Conservation (phyloP, 352 stramenopile species). For the Albugo candida region DNA sequence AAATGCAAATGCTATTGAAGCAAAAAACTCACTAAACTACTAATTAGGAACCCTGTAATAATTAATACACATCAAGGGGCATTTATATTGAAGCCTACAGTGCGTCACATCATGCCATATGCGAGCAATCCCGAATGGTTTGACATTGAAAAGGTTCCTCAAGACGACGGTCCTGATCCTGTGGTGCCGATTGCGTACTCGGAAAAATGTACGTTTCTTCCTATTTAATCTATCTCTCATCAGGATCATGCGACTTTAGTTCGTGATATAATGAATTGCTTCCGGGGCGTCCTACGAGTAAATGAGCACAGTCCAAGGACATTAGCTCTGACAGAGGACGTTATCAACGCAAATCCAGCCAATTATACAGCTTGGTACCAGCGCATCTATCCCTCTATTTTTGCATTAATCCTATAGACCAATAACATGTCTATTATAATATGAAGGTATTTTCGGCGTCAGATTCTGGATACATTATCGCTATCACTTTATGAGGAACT, state of each 20-base stretch:
- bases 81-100: too few species aligned
- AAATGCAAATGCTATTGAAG: constrained; percentile 22
- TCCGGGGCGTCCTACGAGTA: constrained; percentile 81
- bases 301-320: constrained; percentile 85
- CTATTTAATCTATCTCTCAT: not conserved
- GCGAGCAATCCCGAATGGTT: constrained; percentile 45
- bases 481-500: constrained; percentile 45
- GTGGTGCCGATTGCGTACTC: constrained; percentile 69
- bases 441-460: constrained; percentile 67
- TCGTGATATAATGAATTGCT: constrained; percentile 84
- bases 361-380: constrained; percentile 97
- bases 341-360: constrained; percentile 90
- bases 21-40: too few species aligned
- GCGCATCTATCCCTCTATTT: not conserved
- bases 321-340: constrained; percentile 79
- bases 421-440: not conserved
- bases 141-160: constrained; percentile 65
- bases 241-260: constrained; percentile 20
- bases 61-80: too few species aligned
- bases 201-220: constrained; percentile 25
- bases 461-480: constrained; percentile 70
- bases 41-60: too few species aligned
- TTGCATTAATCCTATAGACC: not conserved
- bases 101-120: constrained; percentile 19
- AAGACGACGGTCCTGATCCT: constrained; percentile 62